Percentiles rank a stretch among this genome's conserved stretches.
These are phyloP conservation scores for Hyaloscypha finlandica DNA, from an alignment of 495 filamentous ascomycete species.

Conservation along the genomic window DNA sequence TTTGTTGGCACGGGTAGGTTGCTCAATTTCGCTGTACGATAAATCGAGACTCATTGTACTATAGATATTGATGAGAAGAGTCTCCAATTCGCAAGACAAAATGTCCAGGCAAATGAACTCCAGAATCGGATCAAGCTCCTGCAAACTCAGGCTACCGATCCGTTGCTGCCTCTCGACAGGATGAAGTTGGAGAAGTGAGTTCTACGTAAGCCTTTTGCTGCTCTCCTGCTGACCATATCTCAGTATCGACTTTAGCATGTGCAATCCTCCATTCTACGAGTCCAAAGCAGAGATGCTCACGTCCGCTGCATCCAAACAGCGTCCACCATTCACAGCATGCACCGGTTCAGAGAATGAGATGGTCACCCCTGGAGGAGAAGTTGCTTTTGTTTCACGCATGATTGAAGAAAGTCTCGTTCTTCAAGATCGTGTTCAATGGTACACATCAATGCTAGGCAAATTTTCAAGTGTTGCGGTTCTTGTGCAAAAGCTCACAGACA, in stretches of 20 bases:
- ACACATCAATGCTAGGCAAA: constrained; percentile 89
- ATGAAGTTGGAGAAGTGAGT: constrained; percentile 53
- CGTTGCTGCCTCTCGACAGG: constrained; percentile 62
- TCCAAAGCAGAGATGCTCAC: constrained; percentile 67
- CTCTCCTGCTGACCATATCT: neutral
- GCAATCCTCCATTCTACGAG: constrained; percentile 91
- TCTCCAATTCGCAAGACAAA: constrained; percentile 61
- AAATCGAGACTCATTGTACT: neutral
- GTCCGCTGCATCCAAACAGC: constrained; percentile 64
- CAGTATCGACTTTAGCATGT: constrained; percentile 87
- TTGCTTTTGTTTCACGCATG: constrained; percentile 75
- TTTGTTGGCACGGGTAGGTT: constrained; percentile 70
- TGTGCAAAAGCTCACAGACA: constrained; percentile 58
- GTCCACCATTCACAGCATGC: constrained; percentile 73
- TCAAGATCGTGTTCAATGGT: constrained; percentile 71
- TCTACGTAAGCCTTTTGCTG: neutral
- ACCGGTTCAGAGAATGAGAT: constrained; percentile 85
- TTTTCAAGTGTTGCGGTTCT: constrained; percentile 67
- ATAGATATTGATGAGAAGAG: constrained; percentile 78
- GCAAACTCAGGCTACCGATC: constrained; percentile 48
- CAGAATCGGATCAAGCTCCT: constrained; percentile 65
- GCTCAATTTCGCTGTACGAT: neutral
- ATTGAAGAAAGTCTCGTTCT: constrained; percentile 70
- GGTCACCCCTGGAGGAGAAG: constrained; percentile 83
- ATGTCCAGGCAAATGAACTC: constrained; percentile 65